Percentiles rank a stretch among this genome's conserved stretches.
These are phyloP conservation scores for Abrus precatorius DNA, from an alignment of 306 rosid species.

Conservation along the genomic window DNA sequence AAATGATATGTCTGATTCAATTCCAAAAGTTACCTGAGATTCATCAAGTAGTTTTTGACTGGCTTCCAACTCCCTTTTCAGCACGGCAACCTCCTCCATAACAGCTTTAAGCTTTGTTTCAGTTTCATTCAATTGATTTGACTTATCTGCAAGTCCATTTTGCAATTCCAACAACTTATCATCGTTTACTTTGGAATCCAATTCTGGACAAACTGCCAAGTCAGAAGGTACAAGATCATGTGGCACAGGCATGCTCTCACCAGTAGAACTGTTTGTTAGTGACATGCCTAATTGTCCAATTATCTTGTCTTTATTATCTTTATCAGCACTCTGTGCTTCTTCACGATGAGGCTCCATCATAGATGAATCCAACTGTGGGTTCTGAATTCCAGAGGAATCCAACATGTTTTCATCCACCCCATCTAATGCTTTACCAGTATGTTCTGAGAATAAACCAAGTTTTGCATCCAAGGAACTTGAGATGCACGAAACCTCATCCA, in stretches of 20 bases:
- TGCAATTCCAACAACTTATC: constrained; percentile 73
- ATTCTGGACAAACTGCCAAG: constrained; percentile 57
- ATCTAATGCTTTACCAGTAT: constrained; percentile 66
- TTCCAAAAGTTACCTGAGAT: constrained; percentile 80
- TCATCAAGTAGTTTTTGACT: constrained; percentile 87
- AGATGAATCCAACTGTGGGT: constrained; percentile 81
- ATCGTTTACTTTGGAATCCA: constrained; percentile 63
- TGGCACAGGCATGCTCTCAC: constrained; percentile 86
- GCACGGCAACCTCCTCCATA: constrained; percentile 74
- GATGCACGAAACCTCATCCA: constrained; percentile 98
- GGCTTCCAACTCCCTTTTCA: constrained; percentile 81
- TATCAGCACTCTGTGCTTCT: constrained; percentile 62
- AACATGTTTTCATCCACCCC: constrained; percentile 93
- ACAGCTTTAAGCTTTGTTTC: constrained; percentile 73
- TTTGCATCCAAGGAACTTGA: constrained; percentile 83
- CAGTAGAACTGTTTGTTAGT: constrained; percentile 92
- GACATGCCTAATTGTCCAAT: constrained; percentile 78
- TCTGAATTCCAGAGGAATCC: constrained; percentile 86
- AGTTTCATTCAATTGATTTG: constrained; percentile 68
- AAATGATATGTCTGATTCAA: constrained; percentile 24
- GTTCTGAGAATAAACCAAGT: constrained; percentile 70
- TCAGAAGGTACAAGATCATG: constrained; percentile 68
- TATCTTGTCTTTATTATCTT: constrained; percentile 74
- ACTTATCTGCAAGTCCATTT: constrained; percentile 73
- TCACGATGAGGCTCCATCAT: constrained; percentile 88